These are phyloP conservation scores for Pezicula carpinea DNA, from an alignment of 2,329 filamentous ascomycete genomes.

Conservation along the genomic window DNA sequence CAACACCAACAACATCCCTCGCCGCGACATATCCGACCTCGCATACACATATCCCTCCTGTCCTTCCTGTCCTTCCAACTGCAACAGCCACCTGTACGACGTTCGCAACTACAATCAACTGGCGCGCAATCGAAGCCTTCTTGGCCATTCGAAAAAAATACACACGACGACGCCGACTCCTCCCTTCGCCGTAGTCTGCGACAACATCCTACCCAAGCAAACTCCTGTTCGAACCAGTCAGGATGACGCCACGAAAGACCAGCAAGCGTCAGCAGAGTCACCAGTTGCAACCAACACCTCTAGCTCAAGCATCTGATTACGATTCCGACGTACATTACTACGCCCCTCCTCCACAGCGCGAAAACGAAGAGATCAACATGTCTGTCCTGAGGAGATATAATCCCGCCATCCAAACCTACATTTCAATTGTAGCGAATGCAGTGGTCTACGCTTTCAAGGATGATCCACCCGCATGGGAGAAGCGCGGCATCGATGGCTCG, in stretches of 20 bases:
- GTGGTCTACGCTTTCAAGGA: conserved; percentile 75
- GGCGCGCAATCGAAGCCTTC: too few species aligned
- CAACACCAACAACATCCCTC: neutral
- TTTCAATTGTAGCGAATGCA: conserved; percentile 78
- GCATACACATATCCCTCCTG: too few species aligned
- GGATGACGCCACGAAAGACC: conserved; percentile 34
- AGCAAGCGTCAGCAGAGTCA: conserved; percentile 31
- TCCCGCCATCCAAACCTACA: conserved; percentile 66
- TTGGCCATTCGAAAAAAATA: too few species aligned
- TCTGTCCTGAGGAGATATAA: conserved; percentile 78
- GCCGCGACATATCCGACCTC: too few species aligned
- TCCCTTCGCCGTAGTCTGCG: neutral
- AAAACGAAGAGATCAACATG: conserved; percentile 84
- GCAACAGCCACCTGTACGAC: too few species aligned
- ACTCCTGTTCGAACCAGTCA: neutral
- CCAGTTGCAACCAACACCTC: conserved; percentile 23
- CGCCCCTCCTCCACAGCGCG: conserved; percentile 38
- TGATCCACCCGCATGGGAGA: conserved; percentile 70
- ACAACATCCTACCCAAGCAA: neutral
- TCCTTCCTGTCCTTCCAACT: too few species aligned
- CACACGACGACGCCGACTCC: neutral
- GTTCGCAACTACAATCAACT: too few species aligned
- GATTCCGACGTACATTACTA: conserved; percentile 40
- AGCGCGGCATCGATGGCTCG: conserved; percentile 78
- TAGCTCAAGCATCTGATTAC: conserved; percentile 45